Conservation (phyloP, 805 yeast genomes). For the Zygosaccharomyces siamensis region DNA sequence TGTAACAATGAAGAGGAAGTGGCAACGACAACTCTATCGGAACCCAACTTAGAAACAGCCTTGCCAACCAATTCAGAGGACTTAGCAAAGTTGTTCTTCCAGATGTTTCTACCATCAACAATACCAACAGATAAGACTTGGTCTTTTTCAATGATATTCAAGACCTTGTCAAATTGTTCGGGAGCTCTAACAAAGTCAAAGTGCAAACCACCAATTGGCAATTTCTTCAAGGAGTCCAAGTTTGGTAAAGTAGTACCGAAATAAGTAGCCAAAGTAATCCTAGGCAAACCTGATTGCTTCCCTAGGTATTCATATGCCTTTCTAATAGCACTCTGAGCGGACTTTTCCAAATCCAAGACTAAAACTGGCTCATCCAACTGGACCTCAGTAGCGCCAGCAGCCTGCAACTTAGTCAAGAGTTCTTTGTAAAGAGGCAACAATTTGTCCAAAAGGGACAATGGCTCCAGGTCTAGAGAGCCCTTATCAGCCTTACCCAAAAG, state of each 20-base stretch:
- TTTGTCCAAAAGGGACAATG: slow-evolving; percentile 83
- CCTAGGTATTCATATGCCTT: slow-evolving; percentile 77
- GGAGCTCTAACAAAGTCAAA: slow-evolving; percentile 95
- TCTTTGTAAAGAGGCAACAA: slow-evolving; percentile 90
- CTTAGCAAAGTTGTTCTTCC: slow-evolving; percentile 93
- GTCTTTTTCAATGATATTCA: slow-evolving; percentile 55
- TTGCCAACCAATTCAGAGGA: slow-evolving; percentile 76
- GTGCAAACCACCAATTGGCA: slow-evolving; percentile 95
- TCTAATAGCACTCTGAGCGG: slow-evolving; percentile 81
- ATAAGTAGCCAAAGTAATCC: slow-evolving; percentile 81
- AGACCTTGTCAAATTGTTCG: slow-evolving; percentile 86
- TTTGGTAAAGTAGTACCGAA: slow-evolving; percentile 99
- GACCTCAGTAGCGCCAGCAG: slow-evolving; percentile 91
- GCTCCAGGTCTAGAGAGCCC: slow-evolving; percentile 92
- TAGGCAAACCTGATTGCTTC: slow-evolving; percentile 62
- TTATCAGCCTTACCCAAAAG: slow-evolving; percentile 97
- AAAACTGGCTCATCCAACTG: slow-evolving; percentile 98
- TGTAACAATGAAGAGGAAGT: slow-evolving; percentile 96
- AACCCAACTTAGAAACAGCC: slow-evolving; percentile 82
- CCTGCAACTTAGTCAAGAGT: slow-evolving; percentile 78
- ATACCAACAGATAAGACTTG: slow-evolving; percentile 94
- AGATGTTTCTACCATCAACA: slow-evolving; percentile 98
- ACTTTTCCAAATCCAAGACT: slow-evolving; percentile 86
- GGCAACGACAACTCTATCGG: slow-evolving; percentile 80
- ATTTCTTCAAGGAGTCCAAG: slow-evolving; percentile 77